Percentiles rank a stretch among this genome's conserved stretches.
These are phyloP conservation scores for Phytophthora aleatoria DNA, from an alignment of 352 stramenopile species.

Conservation along the genomic window DNA sequence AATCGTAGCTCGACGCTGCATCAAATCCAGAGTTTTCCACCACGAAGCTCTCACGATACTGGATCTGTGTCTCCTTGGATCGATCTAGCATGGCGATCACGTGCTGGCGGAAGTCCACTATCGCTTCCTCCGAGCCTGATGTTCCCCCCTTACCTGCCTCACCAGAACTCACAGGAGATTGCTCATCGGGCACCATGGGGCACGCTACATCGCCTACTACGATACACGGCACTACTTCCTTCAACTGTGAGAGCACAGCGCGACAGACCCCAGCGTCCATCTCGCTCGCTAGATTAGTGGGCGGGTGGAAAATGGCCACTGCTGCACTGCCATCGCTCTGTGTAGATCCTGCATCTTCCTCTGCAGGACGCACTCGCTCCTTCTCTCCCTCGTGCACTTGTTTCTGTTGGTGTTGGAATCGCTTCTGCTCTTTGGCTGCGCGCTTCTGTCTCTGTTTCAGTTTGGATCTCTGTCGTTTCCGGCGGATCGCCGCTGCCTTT, in stretches of 20 bases:
- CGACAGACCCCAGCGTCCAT: conserved; percentile 57
- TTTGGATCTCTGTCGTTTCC: conserved; percentile 38
- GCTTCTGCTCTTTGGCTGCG: conserved; percentile 26
- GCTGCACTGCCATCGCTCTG: conserved; percentile 18
- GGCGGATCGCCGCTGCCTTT: conserved; percentile 10
- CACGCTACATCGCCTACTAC: conserved; percentile 67
- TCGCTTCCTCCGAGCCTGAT: conserved; percentile 17
- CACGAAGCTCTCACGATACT: conserved; percentile 56
- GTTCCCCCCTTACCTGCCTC: conserved; percentile 7
- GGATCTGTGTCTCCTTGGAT: conserved; percentile 49
- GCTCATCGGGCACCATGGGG: conserved; percentile 42
- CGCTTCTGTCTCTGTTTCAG: conserved; percentile 33
- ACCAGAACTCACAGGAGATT: conserved; percentile 3
- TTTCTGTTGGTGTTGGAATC: conserved; percentile 22
- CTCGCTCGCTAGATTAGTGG: conserved; percentile 41
- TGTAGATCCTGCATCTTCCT: conserved; percentile 10
- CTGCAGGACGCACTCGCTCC: conserved; percentile 7
- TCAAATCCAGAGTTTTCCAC: conserved; percentile 59
- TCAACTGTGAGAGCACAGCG: conserved; percentile 57
- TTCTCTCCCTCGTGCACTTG: conserved; percentile 3
- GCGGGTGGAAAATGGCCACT: conserved; percentile 49
- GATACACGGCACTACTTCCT: conserved; percentile 55
- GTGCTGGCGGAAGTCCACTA: conserved; percentile 55
- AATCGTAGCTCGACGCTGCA: conserved; percentile 58
- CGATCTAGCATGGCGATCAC: conserved; percentile 58